phyloP scores from a whole-genome alignment of 2,329 filamentous ascomycete genomes.

The Scytalidium lignicola region DNA sequence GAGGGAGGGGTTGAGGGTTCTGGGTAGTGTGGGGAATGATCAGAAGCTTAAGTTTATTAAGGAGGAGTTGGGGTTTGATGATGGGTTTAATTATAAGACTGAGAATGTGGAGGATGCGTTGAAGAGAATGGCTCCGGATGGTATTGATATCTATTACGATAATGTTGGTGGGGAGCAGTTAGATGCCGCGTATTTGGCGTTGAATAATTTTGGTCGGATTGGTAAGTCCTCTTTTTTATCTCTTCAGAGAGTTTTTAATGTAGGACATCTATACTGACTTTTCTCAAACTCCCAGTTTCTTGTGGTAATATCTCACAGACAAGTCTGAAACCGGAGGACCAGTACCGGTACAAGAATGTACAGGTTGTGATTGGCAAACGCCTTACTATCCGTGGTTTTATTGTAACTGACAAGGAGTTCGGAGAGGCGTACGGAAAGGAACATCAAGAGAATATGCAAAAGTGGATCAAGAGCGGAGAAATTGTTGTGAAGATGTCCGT shows the following conservation, averaged over 20 bases:
- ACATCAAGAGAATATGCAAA: slow-evolving; percentile 59
- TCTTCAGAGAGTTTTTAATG: too few species aligned
- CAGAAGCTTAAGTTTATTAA: slow-evolving; percentile 70
- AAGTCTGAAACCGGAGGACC: slow-evolving; percentile 47
- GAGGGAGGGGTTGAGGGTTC: slow-evolving; percentile 65
- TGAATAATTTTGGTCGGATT: slow-evolving; percentile 61
- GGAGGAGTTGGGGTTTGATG: slow-evolving; percentile 65
- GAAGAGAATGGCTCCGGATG: slow-evolving; percentile 56
- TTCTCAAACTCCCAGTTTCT: slow-evolving; percentile 31
- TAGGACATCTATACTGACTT: too few species aligned
- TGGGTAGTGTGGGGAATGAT: slow-evolving; percentile 69
- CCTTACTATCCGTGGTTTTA: slow-evolving; percentile 60
- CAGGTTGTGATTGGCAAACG: slow-evolving; percentile 54
- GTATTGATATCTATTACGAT: slow-evolving; percentile 76
- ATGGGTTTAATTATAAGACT: slow-evolving; percentile 75
- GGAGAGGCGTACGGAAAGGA: slow-evolving; percentile 54
- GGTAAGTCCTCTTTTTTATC: background rate
- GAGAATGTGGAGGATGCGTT: slow-evolving; percentile 61
- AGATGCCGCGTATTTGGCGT: slow-evolving; percentile 56
- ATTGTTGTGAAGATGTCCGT: slow-evolving; percentile 56
- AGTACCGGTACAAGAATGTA: slow-evolving; percentile 58
- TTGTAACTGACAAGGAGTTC: slow-evolving; percentile 56
- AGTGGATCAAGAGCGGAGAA: slow-evolving; percentile 62
- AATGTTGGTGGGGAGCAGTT: slow-evolving; percentile 73
- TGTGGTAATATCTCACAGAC: slow-evolving; percentile 65